Conservation (phyloP, 2,329 filamentous ascomycete genomes). For the Calonectria honghensis region DNA sequence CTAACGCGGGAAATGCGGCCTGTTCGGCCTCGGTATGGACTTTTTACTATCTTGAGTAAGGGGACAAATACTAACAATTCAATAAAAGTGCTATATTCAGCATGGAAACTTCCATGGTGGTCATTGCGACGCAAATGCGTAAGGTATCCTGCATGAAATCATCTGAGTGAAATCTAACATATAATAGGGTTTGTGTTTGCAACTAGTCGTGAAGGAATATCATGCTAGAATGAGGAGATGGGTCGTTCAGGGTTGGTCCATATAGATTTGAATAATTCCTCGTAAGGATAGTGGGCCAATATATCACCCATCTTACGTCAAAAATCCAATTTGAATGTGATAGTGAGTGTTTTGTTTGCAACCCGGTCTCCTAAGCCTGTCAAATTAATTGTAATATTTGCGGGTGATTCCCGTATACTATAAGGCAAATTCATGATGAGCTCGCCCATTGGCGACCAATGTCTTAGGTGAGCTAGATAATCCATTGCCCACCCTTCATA, state of each 20-base stretch:
- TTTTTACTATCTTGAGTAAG: too few relatives aligned
- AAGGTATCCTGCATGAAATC: too few relatives aligned
- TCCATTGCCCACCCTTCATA: too few relatives aligned
- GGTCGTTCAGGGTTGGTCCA: neutral
- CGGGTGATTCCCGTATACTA: too few relatives aligned
- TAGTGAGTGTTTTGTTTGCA: neutral
- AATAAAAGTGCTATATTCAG: neutral
- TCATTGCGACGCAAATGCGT: neutral
- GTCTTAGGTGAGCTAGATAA: too few relatives aligned
- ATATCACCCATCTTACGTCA: neutral
- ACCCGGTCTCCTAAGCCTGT: neutral
- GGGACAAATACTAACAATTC: neutral
- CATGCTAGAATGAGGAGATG: neutral
- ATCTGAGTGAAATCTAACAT: neutral
- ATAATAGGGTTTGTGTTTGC: slow-evolving; percentile 8
- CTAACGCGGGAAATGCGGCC: neutral
- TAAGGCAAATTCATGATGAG: too few relatives aligned
- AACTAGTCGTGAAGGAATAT: neutral
- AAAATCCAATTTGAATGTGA: neutral
- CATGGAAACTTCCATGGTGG: neutral
- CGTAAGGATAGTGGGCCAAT: neutral
- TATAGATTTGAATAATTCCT: neutral
- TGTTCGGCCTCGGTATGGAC: slow-evolving; percentile 4
- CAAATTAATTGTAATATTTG: too few relatives aligned
- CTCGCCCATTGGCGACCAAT: too few relatives aligned